These are phyloP conservation scores for Dictyostelium capitatum DNA, from an alignment of 78 protist species.

Conservation along the genomic window DNA sequence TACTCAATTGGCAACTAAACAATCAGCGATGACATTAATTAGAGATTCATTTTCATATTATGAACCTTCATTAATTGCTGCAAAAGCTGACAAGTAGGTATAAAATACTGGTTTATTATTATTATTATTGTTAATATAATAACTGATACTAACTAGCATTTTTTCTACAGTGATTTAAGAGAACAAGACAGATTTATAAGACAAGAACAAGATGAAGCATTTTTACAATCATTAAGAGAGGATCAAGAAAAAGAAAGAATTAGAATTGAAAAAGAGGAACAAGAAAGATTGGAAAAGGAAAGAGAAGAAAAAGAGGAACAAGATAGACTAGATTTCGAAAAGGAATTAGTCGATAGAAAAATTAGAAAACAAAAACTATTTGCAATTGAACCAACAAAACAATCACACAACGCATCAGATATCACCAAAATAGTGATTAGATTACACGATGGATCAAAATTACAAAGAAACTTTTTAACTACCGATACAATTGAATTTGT, in stretches of 20 bases:
- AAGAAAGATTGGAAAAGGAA: constrained; percentile 30
- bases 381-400: constrained; percentile 19
- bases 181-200: constrained; percentile 71
- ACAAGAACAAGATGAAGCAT: constrained; percentile 70
- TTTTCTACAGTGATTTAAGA: constrained; percentile 37
- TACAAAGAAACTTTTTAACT: constrained; percentile 63
- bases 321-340: constrained; percentile 18
- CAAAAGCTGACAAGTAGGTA: constrained; percentile 58
- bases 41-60: not conserved
- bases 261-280: constrained; percentile 23
- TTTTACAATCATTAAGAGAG: constrained; percentile 18
- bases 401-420: not conserved
- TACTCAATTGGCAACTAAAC: not conserved
- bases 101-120: no score
- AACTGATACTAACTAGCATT: no score
- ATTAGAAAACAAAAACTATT: not conserved
- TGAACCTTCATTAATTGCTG: constrained; percentile 45
- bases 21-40: not conserved
- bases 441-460: constrained; percentile 59
- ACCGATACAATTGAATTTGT: constrained; percentile 41
- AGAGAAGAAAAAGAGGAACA: constrained; percentile 32
- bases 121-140: no score
- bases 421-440: constrained; percentile 45
- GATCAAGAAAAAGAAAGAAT: constrained; percentile 72
- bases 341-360: constrained; percentile 3